Base-by-base conservation (phyloP, 257 asterid species). In the Scutellaria baicalensis region DNA sequence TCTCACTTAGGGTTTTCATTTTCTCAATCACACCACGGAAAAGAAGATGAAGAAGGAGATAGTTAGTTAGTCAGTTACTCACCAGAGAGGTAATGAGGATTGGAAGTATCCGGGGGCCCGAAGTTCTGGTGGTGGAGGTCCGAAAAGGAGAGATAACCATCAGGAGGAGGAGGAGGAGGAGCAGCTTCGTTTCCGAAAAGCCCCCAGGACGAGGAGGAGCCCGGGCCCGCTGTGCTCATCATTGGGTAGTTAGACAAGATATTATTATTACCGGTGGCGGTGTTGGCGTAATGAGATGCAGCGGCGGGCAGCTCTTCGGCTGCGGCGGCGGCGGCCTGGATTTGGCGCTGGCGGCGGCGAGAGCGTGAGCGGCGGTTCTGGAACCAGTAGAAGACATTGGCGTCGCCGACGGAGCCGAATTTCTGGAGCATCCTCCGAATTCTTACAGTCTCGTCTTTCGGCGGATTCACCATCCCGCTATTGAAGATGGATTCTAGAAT, bases 371-470 rank as follows among this genome's bases (percentile, higher is more conserved):
- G 88, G 18, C 95, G 91, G 68, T 90, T 90, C 70, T 90, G 95
- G 79, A 90, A 90, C 97, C 97, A 90, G 80, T 88, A 90, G 81
- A 90, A 90, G 51, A 90, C 93, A 57, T 90, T 90, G 31, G 97
- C 90, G 49, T 90, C 97, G 18, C 90, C 97, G 2, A 90, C 95
- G 0, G 95, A 14, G 3, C 97, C 97, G 77, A 84, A 90, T 47
- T 83, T 86, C 73, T 90, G 90, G 0, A 90, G 86, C 35, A 82
- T 80, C 74, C 81, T 83, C 9, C 95, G 79, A 44, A 90, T 90
- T 51, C 87, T 66, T 1, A 84, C 84, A 0, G 95, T 86, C 55
- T 90, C 97, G 31, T 90, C 91, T 16, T 84, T 86, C 0, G 95
- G 85, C 1, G 95, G 97, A 43, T 90, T 90, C 2, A 88, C 95